phyloP scores from a whole-genome alignment of 139 green algal species.

The Picochlorum costavermella region DNA sequence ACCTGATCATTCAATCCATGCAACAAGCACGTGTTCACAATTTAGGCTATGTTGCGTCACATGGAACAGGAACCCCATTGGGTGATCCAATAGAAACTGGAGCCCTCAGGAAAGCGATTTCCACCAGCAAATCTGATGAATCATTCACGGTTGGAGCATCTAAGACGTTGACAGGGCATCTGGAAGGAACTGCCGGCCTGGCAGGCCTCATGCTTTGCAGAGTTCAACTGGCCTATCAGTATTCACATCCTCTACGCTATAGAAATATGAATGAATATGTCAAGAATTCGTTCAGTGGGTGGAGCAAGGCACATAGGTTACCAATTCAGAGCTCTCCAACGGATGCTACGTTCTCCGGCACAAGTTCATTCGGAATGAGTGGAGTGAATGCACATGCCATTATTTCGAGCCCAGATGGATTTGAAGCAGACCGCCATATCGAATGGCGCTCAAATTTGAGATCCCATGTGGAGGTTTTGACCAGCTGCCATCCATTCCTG shows the following conservation, averaged over 20 bases:
- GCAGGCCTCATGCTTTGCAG: constrained; percentile 56
- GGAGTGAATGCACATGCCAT: constrained; percentile 77
- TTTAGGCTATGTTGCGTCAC: constrained; percentile 28
- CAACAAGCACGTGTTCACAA: constrained; percentile 5
- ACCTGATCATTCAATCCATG: constrained; percentile 46
- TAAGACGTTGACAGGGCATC: constrained; percentile 61
- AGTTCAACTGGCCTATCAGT: constrained; percentile 26
- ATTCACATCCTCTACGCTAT: constrained; percentile 37
- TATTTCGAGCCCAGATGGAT: constrained; percentile 12
- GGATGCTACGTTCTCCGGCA: constrained; percentile 32
- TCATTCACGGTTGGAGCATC: constrained; percentile 48
- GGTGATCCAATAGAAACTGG: constrained; percentile 74
- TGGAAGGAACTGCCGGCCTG: constrained; percentile 69
- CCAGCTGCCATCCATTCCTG: constrained; percentile 48
- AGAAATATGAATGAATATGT: constrained; percentile 66
- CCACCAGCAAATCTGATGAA: background rate
- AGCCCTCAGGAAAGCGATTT: constrained; percentile 55
- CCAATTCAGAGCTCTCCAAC: constrained; percentile 33
- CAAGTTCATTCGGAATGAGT: constrained; percentile 78
- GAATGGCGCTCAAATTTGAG: constrained; percentile 11
- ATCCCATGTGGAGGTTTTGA: constrained; percentile 18
- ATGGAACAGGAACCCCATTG: constrained; percentile 63
- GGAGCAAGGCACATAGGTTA: constrained; percentile 29
- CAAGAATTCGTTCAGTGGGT: constrained; percentile 30
- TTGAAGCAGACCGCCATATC: background rate